Percentiles rank a stretch among this genome's conserved stretches.
Conservation (phyloP, 768 basidiomycete species). For the Suillus alpinus region DNA sequence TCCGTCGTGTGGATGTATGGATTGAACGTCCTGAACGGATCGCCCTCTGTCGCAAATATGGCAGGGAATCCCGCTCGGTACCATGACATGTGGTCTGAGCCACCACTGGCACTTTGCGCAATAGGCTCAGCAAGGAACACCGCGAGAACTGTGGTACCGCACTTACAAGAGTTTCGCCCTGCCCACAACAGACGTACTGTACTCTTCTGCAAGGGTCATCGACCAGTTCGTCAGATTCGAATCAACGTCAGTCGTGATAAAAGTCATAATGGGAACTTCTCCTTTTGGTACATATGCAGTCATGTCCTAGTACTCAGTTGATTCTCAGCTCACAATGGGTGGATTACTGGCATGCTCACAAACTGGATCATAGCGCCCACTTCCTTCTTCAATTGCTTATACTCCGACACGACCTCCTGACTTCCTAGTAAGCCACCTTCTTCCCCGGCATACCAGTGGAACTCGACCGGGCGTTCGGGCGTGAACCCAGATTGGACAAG, state of each 20-base stretch:
- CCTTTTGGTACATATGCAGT: slow-evolving; percentile 31
- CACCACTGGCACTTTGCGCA: slow-evolving; percentile 33
- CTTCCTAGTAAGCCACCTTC: slow-evolving; percentile 31
- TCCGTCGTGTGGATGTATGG: slow-evolving; percentile 39
- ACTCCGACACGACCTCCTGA: slow-evolving; percentile 50
- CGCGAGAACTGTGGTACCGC: not conserved
- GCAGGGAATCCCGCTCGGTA: slow-evolving; percentile 40
- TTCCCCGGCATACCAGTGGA: slow-evolving; percentile 85
- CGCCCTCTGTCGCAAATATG: slow-evolving; percentile 42
- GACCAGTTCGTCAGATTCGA: slow-evolving; percentile 42
- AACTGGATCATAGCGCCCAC: slow-evolving; percentile 52
- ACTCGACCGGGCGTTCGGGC: slow-evolving; percentile 66
- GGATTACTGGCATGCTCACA: slow-evolving; percentile 31
- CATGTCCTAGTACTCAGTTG: slow-evolving; percentile 35
- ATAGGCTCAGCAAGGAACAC: not conserved
- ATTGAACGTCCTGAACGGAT: slow-evolving; percentile 39
- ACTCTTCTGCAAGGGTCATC: slow-evolving; percentile 34
- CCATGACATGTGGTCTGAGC: slow-evolving; percentile 50
- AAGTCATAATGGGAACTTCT: slow-evolving; percentile 13
- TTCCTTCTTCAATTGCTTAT: slow-evolving; percentile 41
- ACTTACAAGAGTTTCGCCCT: slow-evolving; percentile 32
- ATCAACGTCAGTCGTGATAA: slow-evolving; percentile 39
- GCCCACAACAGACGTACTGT: slow-evolving; percentile 10
- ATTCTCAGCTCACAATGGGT: slow-evolving; percentile 25
- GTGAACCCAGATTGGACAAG: slow-evolving; percentile 66